Evolutionary conservation across 2,329 filamentous ascomycete genomes (phyloP).

Genomic region (Talaromyces albobiverticillius): DNA sequence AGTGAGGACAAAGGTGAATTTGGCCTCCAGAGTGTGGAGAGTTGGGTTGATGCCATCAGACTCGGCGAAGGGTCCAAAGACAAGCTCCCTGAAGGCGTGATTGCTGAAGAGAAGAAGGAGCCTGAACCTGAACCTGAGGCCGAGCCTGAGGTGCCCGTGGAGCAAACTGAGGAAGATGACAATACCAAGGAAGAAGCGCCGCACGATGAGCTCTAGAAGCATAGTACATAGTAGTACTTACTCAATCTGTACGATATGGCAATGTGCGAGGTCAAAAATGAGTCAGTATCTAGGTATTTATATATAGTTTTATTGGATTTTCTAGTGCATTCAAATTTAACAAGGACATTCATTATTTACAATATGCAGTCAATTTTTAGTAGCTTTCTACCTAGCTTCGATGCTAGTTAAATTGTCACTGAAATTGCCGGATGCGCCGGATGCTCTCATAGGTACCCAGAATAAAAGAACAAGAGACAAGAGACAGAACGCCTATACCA

Average conservation of each 20-base stretch:
- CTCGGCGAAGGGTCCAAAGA: constrained; percentile 82
- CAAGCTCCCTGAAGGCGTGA: constrained; percentile 64
- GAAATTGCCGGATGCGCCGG: background rate
- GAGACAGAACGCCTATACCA: constrained; percentile 15
- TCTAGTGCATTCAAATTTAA: background rate
- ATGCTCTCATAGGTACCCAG: background rate
- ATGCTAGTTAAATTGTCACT: background rate
- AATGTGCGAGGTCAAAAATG: background rate
- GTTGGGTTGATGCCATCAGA: constrained; percentile 87
- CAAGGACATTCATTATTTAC: background rate
- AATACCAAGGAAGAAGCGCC: constrained; percentile 8
- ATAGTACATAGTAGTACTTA: background rate
- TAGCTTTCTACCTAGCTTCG: background rate
- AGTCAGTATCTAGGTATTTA: background rate
- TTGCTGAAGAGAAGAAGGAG: constrained; percentile 43
- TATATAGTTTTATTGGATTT: background rate
- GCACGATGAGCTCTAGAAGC: constrained; percentile 20
- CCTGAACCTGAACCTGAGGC: constrained; percentile 10
- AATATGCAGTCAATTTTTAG: background rate
- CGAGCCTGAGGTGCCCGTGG: constrained; percentile 28
- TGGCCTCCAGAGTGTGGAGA: constrained; percentile 61
- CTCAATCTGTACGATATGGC: constrained; percentile 5
- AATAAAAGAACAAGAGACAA: background rate
- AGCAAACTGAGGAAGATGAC: constrained; percentile 3
- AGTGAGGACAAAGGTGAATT: constrained; percentile 52